Evolutionary conservation across 495 filamentous ascomycete genomes (phyloP), one percentile per base, ranked within the genome.

Genomic region (Podospora fimiseda): DNA sequence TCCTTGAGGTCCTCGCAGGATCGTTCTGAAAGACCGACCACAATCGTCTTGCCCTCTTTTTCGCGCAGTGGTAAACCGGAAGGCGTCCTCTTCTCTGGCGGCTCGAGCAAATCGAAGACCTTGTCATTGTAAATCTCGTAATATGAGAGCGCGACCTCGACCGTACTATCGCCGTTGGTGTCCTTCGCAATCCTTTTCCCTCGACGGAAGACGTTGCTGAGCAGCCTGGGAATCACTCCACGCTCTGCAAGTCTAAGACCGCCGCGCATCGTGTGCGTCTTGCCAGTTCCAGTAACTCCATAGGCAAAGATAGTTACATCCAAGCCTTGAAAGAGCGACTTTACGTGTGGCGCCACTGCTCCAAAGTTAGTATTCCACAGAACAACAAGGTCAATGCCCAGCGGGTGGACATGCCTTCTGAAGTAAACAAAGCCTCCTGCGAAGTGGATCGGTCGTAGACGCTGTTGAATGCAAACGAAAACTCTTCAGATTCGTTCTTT

Each of bases 91-190:
- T 91, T 95, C 62, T 96, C 91, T 2, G 89, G 88, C 1, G 91
- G 70, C 64, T 95, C 88, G 53, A 98, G 92, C 22, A 98, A 71
- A 65, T 98, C 93, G 60, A 83, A 96, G 5, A 98, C 91, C 66
- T 89, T 90, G 68, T 93, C 88, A 65, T 96, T 96, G 71, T 98
- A 98, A 48, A 98, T 97, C 62, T 98, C 93, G 71, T 96, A 98
- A 71, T 98, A 98, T 37, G 87, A 92, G 61, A 98, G 80, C 13
- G 83, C 77, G 8, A 96, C 89, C 30, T 80, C 73, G 39, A 95
- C 90, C 2, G 73, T 77, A 0, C 83, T 93, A 38, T 80, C 79
- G 1, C 86, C 90, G 7, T 78, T 76, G 41, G 83, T 82, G 57
- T 96, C 91, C 64, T 93, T 95, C 52, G 85, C 82, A 4, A 95